Conservation (phyloP, 192 early-diverging fungal species). For the Lunasporangiospora selenospora region DNA sequence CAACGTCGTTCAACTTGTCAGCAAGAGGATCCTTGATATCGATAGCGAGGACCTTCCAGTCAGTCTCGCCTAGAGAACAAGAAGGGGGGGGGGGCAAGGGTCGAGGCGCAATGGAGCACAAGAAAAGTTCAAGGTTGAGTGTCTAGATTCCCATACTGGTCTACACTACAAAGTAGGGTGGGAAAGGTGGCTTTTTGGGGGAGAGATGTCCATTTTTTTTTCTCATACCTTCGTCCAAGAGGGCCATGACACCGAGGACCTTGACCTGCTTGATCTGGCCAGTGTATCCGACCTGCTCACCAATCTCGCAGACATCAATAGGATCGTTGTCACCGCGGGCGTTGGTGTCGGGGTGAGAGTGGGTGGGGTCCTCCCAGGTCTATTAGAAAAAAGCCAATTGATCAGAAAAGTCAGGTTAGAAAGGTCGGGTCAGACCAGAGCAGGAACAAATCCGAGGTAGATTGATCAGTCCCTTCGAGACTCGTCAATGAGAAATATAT, state of each 20-base stretch:
- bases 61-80: constrained; percentile 76
- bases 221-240: constrained; percentile 88
- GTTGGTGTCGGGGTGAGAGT: constrained; percentile 90
- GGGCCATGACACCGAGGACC: constrained; percentile 96
- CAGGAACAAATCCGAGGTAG: not conserved
- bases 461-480: not conserved
- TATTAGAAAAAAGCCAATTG: constrained; percentile 10
- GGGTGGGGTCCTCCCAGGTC: constrained; percentile 99
- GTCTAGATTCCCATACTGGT: not conserved
- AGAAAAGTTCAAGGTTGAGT: constrained; percentile 1
- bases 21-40: constrained; percentile 98
- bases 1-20: constrained; percentile 95
- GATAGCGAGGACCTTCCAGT: constrained; percentile 99
- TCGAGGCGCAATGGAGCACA: constrained; percentile 1
- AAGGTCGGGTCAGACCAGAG: not conserved
- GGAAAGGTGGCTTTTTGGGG: not conserved
- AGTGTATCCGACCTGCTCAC: constrained; percentile 85
- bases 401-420: not conserved
- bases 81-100: constrained; percentile 8
- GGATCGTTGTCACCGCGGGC: constrained; percentile 98
- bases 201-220: not conserved
- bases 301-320: constrained; percentile 98
- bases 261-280: constrained; percentile 99
- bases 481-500: not conserved
- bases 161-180: not conserved